Evolutionary conservation across 2,329 filamentous ascomycete genomes (phyloP).

Genomic region (Colletotrichum gigasporum): DNA sequence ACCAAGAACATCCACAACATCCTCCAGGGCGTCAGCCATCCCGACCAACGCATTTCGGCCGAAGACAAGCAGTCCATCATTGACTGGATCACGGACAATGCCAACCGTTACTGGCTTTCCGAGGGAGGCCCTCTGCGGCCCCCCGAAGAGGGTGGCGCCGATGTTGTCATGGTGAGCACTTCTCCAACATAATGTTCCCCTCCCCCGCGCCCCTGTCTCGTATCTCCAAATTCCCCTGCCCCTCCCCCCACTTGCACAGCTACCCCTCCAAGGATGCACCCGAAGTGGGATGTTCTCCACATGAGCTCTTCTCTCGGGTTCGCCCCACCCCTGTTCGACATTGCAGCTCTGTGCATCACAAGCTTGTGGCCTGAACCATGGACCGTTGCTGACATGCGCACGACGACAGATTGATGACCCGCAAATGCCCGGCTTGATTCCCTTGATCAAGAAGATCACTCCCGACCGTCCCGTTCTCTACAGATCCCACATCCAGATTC

Average conservation of each 20-base stretch:
- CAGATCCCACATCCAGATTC: conserved; percentile 85
- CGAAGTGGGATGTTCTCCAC: conserved; percentile 19
- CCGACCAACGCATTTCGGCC: conserved; percentile 69
- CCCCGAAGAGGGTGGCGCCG: conserved; percentile 75
- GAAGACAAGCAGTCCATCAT: conserved; percentile 71
- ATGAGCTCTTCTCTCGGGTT: conserved; percentile 6
- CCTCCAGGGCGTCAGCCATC: conserved; percentile 78
- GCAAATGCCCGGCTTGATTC: conserved; percentile 84
- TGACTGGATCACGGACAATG: conserved; percentile 79
- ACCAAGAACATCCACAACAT: conserved; percentile 93
- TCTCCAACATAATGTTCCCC: not conserved
- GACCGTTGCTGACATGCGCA: conserved; percentile 10
- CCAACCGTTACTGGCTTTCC: conserved; percentile 77
- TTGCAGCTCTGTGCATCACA: not conserved
- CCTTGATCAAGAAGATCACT: conserved; percentile 75
- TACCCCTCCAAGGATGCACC: conserved; percentile 27
- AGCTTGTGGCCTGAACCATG: not conserved
- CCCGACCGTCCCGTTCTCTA: conserved; percentile 82
- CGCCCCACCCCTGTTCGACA: not conserved
- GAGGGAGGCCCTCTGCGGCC: conserved; percentile 73
- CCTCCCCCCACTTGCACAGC: not conserved
- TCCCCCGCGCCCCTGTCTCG: not conserved
- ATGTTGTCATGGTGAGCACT: conserved; percentile 71
- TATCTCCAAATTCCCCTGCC: conserved; percentile 26
- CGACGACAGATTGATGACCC: conserved; percentile 77